Conservation (phyloP, 2,329 filamentous ascomycete species). For the Shiraia sp. region DNA sequence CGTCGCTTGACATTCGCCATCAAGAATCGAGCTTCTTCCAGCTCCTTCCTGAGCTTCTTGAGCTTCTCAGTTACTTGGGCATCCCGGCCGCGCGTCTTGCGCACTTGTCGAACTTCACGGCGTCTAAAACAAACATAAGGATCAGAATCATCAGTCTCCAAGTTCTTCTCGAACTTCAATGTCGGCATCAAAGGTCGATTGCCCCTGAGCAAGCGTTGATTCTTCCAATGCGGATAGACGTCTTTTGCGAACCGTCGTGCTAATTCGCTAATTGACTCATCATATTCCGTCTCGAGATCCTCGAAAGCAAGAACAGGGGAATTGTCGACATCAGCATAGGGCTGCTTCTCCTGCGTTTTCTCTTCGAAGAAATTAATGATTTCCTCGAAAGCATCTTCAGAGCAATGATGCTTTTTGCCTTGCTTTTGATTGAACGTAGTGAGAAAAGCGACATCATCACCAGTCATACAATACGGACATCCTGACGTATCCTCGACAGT, state of each 20-base stretch:
- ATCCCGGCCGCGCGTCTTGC: conserved; percentile 92
- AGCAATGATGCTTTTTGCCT: conserved; percentile 65
- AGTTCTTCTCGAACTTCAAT: conserved; percentile 92
- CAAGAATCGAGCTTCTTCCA: conserved; percentile 84
- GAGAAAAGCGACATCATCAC: conserved; percentile 85
- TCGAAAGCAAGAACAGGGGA: conserved; percentile 69
- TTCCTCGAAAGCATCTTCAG: conserved; percentile 89
- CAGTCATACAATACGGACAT: conserved; percentile 90
- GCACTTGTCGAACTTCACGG: conserved; percentile 88
- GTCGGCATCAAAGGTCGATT: conserved; percentile 75
- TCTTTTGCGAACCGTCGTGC: conserved; percentile 69
- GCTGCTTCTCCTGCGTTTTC: conserved; percentile 79
- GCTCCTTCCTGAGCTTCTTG: conserved; percentile 84
- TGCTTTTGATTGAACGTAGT: conserved; percentile 81
- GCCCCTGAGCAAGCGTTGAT: conserved; percentile 65
- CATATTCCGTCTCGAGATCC: conserved; percentile 66
- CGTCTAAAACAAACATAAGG: conserved; percentile 98
- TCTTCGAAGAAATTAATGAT: conserved; percentile 96
- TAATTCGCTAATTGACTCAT: conserved; percentile 59
- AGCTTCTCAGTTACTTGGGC: conserved; percentile 93
- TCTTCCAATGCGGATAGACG: conserved; percentile 89
- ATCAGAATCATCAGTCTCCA: conserved; percentile 92
- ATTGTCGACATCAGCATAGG: conserved; percentile 88
- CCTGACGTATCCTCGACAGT: conserved; percentile 95
- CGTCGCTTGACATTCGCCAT: conserved; percentile 77